Evolutionary conservation across 2,329 filamentous ascomycete genomes (phyloP), one percentile per base, ranked within the genome.

Genomic region (Podosphaera fusca): DNA sequence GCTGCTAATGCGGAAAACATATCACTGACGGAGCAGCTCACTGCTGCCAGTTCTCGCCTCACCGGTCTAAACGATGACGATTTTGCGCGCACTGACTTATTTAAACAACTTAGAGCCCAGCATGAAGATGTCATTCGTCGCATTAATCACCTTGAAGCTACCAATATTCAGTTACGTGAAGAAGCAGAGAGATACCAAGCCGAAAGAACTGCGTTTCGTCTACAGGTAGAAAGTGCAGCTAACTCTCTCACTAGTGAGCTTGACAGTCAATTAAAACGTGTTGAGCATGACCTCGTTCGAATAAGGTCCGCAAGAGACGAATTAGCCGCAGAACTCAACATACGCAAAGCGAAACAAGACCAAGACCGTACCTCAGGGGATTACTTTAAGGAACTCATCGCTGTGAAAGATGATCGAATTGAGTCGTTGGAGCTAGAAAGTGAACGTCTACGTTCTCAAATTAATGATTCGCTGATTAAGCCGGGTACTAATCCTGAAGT

Each of bases 121-220:
- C 86, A 94, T 64, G 92, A 96, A 65, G 90, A 96, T 63, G 79
- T 94, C 7, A 87, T 95, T 63, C 90, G 87, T 68, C 82, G 87
- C 42, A 82, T 95, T 65, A 98, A 98, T 68, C 82, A 90, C 64
- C 71, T 96, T 12, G 90, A 96, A 69, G 87, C 87, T 2, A 85
- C 82, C 10, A 95, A 95, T 68, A 82, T 84, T 59, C 82, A 88
- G 62, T 70, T 96, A 35, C 81, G 84, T 40, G 85, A 94, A 67
- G 88, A 95, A 65, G 83, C 85, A 4, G 83, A 90, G 64, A 94
- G 85, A 67, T 73, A 89, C 55, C 86, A 90, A 64, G 81, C 86
- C 1, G 92, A 98, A 68, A 76, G 92, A 57, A 88, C 86, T 3
- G 75, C 82, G 9, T 95, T 88, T 68, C 84, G 87, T 56, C 79